These are phyloP conservation scores for Sclerospora graminicola DNA, from an alignment of 352 stramenopile species.

Conservation along the genomic window DNA sequence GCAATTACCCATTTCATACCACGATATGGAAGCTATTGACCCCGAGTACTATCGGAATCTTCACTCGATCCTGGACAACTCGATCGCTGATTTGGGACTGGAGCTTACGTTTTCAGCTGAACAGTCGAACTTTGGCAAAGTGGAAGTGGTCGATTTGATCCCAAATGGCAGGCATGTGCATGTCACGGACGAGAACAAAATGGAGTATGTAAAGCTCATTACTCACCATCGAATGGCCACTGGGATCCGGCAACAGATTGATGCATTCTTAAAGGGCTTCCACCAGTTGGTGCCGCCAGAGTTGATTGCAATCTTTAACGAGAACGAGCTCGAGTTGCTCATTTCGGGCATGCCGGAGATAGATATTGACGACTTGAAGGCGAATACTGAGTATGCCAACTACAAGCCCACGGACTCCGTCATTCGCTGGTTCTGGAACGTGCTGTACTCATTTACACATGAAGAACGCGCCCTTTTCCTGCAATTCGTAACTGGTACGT, in stretches of 20 bases:
- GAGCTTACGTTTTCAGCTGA: conserved; percentile 91
- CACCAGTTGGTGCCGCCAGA: conserved; percentile 86
- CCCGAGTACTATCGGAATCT: conserved; percentile 93
- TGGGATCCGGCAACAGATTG: conserved; percentile 92
- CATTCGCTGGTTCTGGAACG: conserved; percentile 93
- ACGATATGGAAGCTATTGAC: conserved; percentile 99
- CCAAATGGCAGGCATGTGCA: conserved; percentile 75
- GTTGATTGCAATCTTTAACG: conserved; percentile 90
- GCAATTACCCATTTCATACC: conserved; percentile 93
- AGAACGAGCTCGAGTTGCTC: conserved; percentile 89
- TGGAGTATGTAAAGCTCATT: conserved; percentile 90
- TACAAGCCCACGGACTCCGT: conserved; percentile 85
- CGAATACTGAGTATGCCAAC: conserved; percentile 90
- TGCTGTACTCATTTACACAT: conserved; percentile 84
- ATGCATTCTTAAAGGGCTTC: conserved; percentile 86
- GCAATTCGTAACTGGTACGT: conserved; percentile 90
- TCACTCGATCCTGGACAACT: conserved; percentile 84
- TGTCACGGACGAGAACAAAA: conserved; percentile 91
- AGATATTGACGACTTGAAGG: conserved; percentile 90
- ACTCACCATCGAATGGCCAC: conserved; percentile 99
- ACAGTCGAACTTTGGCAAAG: conserved; percentile 84
- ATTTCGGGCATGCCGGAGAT: conserved; percentile 91
- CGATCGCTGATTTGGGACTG: conserved; percentile 75
- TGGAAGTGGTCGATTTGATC: conserved; percentile 85
- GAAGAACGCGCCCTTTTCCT: conserved; percentile 89